phyloP scores from a whole-genome alignment of 371 early-diverging fungal genomes.

The Circinella minor region DNA sequence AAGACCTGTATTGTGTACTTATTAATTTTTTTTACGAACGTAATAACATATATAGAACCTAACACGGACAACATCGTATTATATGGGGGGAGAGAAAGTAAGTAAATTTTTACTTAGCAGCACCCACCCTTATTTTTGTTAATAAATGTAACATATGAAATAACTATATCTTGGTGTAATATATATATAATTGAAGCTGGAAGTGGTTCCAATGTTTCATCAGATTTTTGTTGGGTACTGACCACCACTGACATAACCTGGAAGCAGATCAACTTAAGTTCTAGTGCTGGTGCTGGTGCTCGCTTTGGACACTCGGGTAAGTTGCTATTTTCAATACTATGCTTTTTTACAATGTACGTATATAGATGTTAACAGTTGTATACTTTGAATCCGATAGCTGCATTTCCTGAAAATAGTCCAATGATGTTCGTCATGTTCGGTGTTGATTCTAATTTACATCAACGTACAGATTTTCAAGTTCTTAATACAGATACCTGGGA shows the following conservation, averaged over 20 bases:
- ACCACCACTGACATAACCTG: conserved; percentile 7
- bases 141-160: too few species aligned
- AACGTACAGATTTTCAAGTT: conserved; percentile 1
- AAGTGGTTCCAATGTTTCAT: not conserved
- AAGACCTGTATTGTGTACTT: too few species aligned
- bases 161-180: not conserved
- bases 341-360: not conserved
- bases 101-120: not conserved
- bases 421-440: conserved; percentile 2
- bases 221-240: conserved; percentile 18
- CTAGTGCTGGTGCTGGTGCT: conserved; percentile 23
- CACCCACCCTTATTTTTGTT: too few species aligned
- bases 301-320: conserved; percentile 29
- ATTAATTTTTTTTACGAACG: not conserved
- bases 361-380: too few species aligned
- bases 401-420: not conserved
- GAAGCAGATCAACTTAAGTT: conserved; percentile 11
- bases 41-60: conserved; percentile 6
- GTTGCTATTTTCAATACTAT: not conserved
- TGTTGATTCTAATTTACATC: not conserved
- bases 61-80: conserved; percentile 11
- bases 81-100: conserved; percentile 13
- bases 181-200: not conserved
- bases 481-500: not conserved
- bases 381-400: not conserved